Evolutionary conservation across 1,284 basidiomycete genomes (phyloP).

Genomic region (Naganishia sp.): DNA sequence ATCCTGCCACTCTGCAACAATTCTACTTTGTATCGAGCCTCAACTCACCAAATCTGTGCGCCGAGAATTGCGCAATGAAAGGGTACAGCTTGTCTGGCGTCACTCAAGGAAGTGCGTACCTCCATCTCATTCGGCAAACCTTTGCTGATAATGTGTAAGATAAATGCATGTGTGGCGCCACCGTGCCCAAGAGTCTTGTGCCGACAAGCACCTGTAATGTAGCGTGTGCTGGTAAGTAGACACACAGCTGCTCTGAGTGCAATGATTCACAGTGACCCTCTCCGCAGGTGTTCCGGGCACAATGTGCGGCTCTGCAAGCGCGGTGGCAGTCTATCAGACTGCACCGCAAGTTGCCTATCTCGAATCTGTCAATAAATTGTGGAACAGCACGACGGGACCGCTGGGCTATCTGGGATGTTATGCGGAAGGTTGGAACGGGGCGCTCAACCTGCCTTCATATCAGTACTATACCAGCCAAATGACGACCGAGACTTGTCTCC

Average conservation of each 20-base stretch:
- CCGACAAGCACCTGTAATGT: slow-evolving; percentile 18
- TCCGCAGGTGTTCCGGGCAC: slow-evolving; percentile 3
- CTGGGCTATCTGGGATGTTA: slow-evolving; percentile 38
- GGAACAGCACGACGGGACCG: slow-evolving; percentile 29
- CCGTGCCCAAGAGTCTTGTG: slow-evolving; percentile 17
- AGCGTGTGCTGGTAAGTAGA: slow-evolving; percentile 20
- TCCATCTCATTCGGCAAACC: neutral
- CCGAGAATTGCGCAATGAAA: slow-evolving; percentile 18
- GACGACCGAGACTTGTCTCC: slow-evolving; percentile 11
- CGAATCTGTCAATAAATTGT: neutral
- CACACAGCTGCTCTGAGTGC: neutral
- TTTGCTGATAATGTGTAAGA: neutral
- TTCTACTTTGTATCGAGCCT: slow-evolving; percentile 9
- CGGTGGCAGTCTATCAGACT: slow-evolving; percentile 21
- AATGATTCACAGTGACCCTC: neutral
- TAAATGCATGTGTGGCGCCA: slow-evolving; percentile 26
- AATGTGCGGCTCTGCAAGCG: slow-evolving; percentile 14
- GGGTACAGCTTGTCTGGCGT: slow-evolving; percentile 16
- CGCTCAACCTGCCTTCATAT: slow-evolving; percentile 10
- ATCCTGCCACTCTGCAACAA: slow-evolving; percentile 11
- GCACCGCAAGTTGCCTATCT: slow-evolving; percentile 11
- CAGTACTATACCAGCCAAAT: slow-evolving; percentile 17
- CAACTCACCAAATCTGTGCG: slow-evolving; percentile 19
- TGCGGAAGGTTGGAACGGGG: slow-evolving; percentile 32
- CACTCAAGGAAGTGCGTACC: slow-evolving; percentile 26